Conservation (phyloP, 768 basidiomycete species). For the Leucogyrophana mollusca region DNA sequence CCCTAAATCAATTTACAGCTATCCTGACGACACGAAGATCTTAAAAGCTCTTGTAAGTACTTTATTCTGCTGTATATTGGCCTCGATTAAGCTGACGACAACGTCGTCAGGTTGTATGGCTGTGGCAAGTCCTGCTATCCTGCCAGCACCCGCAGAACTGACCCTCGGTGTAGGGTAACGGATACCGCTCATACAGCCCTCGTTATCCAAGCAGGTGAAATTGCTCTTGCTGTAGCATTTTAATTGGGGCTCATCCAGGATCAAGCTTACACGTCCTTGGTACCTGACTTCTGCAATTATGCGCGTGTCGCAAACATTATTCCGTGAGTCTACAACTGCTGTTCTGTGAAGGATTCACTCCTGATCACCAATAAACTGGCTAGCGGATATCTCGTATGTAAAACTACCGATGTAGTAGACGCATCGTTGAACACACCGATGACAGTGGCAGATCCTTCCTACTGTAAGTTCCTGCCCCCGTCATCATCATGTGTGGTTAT, state of each 20-base stretch:
- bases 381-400: too few relatives aligned
- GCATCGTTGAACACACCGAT: not conserved
- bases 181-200: not conserved
- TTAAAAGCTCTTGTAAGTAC: not conserved
- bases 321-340: not conserved
- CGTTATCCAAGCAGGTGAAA: not conserved
- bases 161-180: not conserved
- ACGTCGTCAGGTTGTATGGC: not conserved
- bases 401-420: not conserved
- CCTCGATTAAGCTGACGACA: not conserved
- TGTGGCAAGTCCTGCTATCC: not conserved
- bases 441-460: conserved; percentile 5
- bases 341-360: too few relatives aligned
- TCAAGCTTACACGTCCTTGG: not conserved
- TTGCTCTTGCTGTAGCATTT: too few relatives aligned
- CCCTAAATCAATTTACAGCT: not conserved
- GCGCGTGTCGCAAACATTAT: not conserved
- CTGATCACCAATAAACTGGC: too few relatives aligned
- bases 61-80: not conserved
- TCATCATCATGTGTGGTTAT: too few relatives aligned
- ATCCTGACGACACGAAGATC: not conserved
- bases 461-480: conserved; percentile 1
- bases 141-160: too few relatives aligned
- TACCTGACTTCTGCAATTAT: not conserved
- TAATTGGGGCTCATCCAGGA: not conserved